Evolutionary conservation across 2,329 filamentous ascomycete species (phyloP), one percentile per base, ranked within the genome.

Genomic region (Didymosphaeria variabile): DNA sequence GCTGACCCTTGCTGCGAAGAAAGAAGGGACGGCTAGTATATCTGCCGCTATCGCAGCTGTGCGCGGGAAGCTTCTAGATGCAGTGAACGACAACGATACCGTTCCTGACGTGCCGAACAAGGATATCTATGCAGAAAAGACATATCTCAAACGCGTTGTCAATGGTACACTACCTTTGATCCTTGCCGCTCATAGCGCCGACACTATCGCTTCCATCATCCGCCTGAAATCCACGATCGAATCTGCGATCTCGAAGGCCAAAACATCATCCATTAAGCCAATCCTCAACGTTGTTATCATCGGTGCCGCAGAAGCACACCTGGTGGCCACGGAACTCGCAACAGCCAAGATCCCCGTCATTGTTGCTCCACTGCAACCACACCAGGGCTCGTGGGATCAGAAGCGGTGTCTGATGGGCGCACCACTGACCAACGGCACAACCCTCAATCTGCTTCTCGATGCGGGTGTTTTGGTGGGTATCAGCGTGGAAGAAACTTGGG

Each of bases 381-480:
- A 85, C 68, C 81, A 83, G 2, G 74, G 71, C 3, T 75, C 72
- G 0, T 91, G 88, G 89, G 87, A 90, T 63, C 80, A 88, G 74
- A 84, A 87, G 0, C 85, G 88, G 1, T 84, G 86, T 0, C 79
- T 91, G 12, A 84, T 87, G 0, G 89, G 89, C 1, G 88, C 88
- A 5, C 89, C 89, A 1, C 80, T 91, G 0, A 89, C 88, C 0
- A 89, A 90, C 67, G 87, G 88, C 29, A 90, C 88, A 0, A 83
- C 83, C 0, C 78, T 89, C 5, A 87, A 90, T 62, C 74, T 70
- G 13, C 81, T 91, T 1, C 66, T 88, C 0, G 82, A 83, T 8
- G 88, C 87, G 0, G 88, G 88, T 1, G 88, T 90, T 0, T 71
- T 78, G 3, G 81, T 85, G 0, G 88, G 83, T 0, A 82, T 90